phyloP scores from a whole-genome alignment of 2,329 filamentous ascomycete genomes.

The Penicillium sp. region DNA sequence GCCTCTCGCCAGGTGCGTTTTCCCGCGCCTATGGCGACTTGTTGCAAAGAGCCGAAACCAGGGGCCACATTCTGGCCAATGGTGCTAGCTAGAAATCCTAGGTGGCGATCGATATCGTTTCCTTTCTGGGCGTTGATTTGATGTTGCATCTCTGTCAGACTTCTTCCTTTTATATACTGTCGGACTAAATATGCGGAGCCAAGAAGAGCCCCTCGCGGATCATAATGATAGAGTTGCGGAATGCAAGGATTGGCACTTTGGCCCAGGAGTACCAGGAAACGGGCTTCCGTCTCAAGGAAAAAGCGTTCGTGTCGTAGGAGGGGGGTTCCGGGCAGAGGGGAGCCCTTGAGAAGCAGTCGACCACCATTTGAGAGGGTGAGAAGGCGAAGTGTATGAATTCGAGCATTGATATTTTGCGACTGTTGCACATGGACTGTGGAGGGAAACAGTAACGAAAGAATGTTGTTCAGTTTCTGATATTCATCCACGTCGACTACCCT shows the following conservation, averaged over 20 bases:
- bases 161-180: conserved; percentile 36
- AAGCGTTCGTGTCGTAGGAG: conserved; percentile 42
- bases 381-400: conserved; percentile 38
- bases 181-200: conserved; percentile 40
- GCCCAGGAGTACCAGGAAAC: conserved; percentile 38
- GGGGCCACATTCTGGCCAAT: conserved; percentile 49
- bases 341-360: conserved; percentile 39
- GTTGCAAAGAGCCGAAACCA: conserved; percentile 53
- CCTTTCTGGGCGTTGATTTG: conserved; percentile 32
- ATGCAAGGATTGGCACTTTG: conserved; percentile 35
- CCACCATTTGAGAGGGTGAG: conserved; percentile 41
- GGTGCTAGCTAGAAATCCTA: conserved; percentile 39
- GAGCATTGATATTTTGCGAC: conserved; percentile 26
- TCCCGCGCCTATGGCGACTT: conserved; percentile 49
- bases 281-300: conserved; percentile 43
- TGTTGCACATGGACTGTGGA: conserved; percentile 30
- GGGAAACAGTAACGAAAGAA: conserved; percentile 35
- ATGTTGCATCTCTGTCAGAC: conserved; percentile 32
- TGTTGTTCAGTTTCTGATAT: conserved; percentile 25
- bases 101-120: conserved; percentile 35
- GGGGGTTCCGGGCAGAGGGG: conserved; percentile 34
- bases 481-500: conserved; percentile 14
- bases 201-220: conserved; percentile 27
- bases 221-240: conserved; percentile 40
- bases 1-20: conserved; percentile 55